Percentiles rank a stretch among this genome's conserved stretches.
phyloP scores from a whole-genome alignment of 768 basidiomycete species.

The Antrodiella citrinella region DNA sequence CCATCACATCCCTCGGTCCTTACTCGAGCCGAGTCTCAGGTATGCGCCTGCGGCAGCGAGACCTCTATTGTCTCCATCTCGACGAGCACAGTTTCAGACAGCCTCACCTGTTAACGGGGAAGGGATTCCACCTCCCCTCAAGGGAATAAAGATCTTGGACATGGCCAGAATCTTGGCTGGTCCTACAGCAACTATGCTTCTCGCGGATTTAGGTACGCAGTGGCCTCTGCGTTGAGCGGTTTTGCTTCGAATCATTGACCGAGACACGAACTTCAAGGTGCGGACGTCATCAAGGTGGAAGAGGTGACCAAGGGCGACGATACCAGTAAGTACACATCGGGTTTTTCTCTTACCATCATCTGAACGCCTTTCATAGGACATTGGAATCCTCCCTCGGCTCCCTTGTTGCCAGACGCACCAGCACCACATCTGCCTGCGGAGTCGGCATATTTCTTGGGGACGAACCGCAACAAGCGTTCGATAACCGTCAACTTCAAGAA shows the following conservation, averaged over 20 bases:
- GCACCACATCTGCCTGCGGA: conserved; percentile 70
- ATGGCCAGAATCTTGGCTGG: conserved; percentile 89
- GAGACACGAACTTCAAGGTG: conserved; percentile 32
- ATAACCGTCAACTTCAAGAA: conserved; percentile 85
- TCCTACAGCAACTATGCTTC: conserved; percentile 85
- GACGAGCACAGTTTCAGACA: no score
- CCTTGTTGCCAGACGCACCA: conserved; percentile 34
- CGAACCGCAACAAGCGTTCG: conserved; percentile 85
- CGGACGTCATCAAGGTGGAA: conserved; percentile 92
- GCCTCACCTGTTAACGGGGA: conserved; percentile 1
- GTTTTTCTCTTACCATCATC: neutral
- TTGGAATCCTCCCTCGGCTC: conserved; percentile 52
- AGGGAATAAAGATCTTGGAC: conserved; percentile 79
- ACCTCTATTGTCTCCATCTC: no score
- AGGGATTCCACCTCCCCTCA: conserved; percentile 72
- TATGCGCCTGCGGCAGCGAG: no score
- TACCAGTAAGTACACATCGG: conserved; percentile 48
- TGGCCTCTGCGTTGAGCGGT: neutral
- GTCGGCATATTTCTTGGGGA: conserved; percentile 86
- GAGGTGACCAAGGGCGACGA: conserved; percentile 79
- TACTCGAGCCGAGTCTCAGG: no score
- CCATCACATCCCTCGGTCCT: no score
- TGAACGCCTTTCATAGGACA: conserved; percentile 34
- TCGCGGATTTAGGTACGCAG: conserved; percentile 62
- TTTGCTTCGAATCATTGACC: neutral